These are phyloP conservation scores for Scedosporium boydii DNA, from an alignment of 2,329 filamentous ascomycete species.

Conservation along the genomic window DNA sequence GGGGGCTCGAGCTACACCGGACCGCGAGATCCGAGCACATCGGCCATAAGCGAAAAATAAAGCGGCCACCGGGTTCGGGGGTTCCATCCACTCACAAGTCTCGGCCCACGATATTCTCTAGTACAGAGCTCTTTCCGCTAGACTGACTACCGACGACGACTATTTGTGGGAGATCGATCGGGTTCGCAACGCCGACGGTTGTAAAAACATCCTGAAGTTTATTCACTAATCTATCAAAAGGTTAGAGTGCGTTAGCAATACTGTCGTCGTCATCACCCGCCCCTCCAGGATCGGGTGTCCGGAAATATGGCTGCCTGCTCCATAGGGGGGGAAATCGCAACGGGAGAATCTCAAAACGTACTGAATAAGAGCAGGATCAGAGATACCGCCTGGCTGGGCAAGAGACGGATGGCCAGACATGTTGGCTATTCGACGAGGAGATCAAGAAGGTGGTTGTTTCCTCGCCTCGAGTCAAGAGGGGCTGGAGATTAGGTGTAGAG, in stretches of 20 bases:
- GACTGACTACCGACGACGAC: conserved; percentile 97
- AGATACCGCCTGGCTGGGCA: conserved; percentile 44
- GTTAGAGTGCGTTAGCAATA: conserved; percentile 16
- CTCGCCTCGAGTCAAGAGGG: neutral
- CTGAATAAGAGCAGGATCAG: conserved; percentile 59
- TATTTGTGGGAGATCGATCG: conserved; percentile 97
- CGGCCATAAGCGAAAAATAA: neutral
- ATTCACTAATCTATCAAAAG: conserved; percentile 68
- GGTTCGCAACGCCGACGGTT: conserved; percentile 97
- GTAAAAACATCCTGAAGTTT: conserved; percentile 99
- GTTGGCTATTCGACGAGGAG: neutral
- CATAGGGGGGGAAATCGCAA: conserved; percentile 5
- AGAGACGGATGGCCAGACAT: conserved; percentile 3
- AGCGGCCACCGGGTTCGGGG: neutral
- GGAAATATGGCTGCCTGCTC: neutral
- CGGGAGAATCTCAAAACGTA: conserved; percentile 21
- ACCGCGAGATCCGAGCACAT: too few relatives aligned
- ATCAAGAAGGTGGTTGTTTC: neutral
- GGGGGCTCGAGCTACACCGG: conserved; percentile 5
- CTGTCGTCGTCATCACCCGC: neutral
- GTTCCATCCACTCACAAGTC: conserved; percentile 68
- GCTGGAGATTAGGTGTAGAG: neutral
- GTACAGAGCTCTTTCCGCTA: conserved; percentile 96
- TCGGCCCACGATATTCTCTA: conserved; percentile 97
- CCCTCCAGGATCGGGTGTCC: neutral